Base-by-base conservation (phyloP, 805 yeast species). In the Yarrowia sp. region DNA sequence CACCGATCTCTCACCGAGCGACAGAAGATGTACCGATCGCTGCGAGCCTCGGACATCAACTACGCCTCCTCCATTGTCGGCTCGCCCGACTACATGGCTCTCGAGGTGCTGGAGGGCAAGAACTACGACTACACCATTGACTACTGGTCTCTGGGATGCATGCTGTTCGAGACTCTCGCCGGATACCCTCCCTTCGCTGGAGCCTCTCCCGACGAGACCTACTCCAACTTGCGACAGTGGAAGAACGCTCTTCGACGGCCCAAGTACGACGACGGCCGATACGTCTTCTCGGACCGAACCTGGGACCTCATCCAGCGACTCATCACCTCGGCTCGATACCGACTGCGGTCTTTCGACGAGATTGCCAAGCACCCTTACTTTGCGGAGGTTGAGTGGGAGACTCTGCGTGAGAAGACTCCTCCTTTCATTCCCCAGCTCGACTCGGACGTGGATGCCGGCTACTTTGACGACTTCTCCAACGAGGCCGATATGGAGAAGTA, bases 131-230 rank as follows among this genome's bases (percentile, higher is more conserved):
- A 87, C 72, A 93, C 99, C 14, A 96, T 96, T 63, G 99, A 94
- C 77, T 94, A 94, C 73, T 94, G 99, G 99, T 92, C 98, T 0
- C 78, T 94, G 63, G 99, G 99, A 4, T 94, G 99, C 75, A 94
- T 94, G 86, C 78, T 94, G 38, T 94, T 93, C 72, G 99, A 94
- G 76, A 89, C 97, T 49, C 82, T 94, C 63, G 94, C 94, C 66
- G 98, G 99, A 0, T 94, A 90, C 74, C 96, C 99, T 3, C 99
- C 99, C 46, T 94, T 94, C 71, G 86, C 96, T 41, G 99, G 99
- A 2, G 84, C 91, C 41, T 84, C 89, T 39, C 88, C 96, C 38
- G 96, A 94, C 69, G 99, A 94, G 73, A 94, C 99, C 0, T 94
- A 96, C 73, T 83, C 90, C 67, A 94, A 94, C 71, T 80, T 94